Base-by-base conservation (phyloP, 2,329 filamentous ascomycete genomes). In the Coniochaeta prunicola region DNA sequence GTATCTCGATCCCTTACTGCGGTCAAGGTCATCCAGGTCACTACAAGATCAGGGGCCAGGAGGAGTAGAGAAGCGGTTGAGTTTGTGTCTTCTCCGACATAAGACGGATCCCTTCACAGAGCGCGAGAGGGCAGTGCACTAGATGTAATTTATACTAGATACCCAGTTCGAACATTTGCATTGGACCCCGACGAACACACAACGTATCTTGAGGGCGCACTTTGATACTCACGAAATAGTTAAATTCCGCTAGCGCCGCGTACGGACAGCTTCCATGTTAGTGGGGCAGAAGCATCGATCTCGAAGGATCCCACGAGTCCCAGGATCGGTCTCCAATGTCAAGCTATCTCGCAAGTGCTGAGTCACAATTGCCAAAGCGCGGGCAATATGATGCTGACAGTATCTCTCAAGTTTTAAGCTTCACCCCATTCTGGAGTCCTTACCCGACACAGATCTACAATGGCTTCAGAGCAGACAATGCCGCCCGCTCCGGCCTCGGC, bases 401-500 rank as follows among this genome's bases (percentile, higher is more conserved):
- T 26, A 28, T 21, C 21, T 21, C 24, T 19, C 30, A 26, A 30
- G 10, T 50, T 12, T 28, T 12, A 5, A 17, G 13, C 9, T n/a
- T 12, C 10, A 50, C n/a, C 45, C 26, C 3, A 15, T 15, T 9
- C 9, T 30, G 17, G 17, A 17, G 28, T 36, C 53, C 21, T 17
- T 15, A 12, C 12, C 4, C n/a, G 17, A 36, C 6, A 36, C 10
- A 30, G 2, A 21, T 4, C 40, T 21, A 10, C 45, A 38, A 56
- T 56, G 54, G 54, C 54, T 38, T 56, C 54, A 30, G 34, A 42
- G 34, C 24, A 28, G 34, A 31, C 36, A 15, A 40, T n/a, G n/a
- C 60, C 63, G 34, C 42, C 56, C 2, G 58, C 56, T 31, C 28
- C 56, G 53, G 57, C 56, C 15, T 42, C 54, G 30, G 54, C 57